Percentiles rank a stretch among this genome's conserved stretches.
phyloP scores from a whole-genome alignment of 345 rosid genomes.

The Populus davidiana region DNA sequence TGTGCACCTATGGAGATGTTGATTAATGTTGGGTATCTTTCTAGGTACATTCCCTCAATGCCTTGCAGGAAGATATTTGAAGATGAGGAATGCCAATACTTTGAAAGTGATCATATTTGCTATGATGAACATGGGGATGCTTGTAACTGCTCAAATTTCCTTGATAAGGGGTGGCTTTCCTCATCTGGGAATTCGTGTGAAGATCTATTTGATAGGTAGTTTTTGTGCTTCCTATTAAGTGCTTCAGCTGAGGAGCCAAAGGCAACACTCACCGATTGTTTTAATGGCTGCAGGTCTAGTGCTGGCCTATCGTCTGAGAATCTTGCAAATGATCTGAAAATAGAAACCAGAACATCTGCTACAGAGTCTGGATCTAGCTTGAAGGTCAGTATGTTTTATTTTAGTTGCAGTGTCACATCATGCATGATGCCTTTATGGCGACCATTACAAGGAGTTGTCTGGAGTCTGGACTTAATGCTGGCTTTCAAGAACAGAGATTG shows the following conservation, averaged over 20 bases:
- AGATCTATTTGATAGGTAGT: constrained; percentile 65
- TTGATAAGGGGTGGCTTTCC: constrained; percentile 81
- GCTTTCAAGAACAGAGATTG: neutral
- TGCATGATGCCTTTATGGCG: neutral
- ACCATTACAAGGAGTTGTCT: neutral
- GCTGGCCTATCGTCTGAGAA: constrained; percentile 53
- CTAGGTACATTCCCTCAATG: constrained; percentile 44
- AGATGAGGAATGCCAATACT: constrained; percentile 40
- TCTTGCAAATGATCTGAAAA: constrained; percentile 39
- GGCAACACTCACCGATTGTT: neutral
- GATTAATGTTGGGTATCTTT: constrained; percentile 23
- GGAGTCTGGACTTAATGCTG: neutral
- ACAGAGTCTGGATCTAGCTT: constrained; percentile 44
- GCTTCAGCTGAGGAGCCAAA: neutral
- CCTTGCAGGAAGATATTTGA: constrained; percentile 31
- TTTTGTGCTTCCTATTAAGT: neutral
- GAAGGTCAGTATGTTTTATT: constrained; percentile 40
- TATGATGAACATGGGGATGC: constrained; percentile 48
- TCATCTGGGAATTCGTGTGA: constrained; percentile 89
- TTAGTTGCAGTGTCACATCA: neutral
- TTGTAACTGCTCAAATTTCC: constrained; percentile 60
- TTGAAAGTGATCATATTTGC: constrained; percentile 47
- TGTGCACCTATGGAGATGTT: neutral
- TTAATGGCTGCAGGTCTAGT: constrained; percentile 47
- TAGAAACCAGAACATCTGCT: constrained; percentile 38